These are phyloP conservation scores for Diaporthe vaccinii DNA, from an alignment of 2,329 filamentous ascomycete species.

Conservation along the genomic window DNA sequence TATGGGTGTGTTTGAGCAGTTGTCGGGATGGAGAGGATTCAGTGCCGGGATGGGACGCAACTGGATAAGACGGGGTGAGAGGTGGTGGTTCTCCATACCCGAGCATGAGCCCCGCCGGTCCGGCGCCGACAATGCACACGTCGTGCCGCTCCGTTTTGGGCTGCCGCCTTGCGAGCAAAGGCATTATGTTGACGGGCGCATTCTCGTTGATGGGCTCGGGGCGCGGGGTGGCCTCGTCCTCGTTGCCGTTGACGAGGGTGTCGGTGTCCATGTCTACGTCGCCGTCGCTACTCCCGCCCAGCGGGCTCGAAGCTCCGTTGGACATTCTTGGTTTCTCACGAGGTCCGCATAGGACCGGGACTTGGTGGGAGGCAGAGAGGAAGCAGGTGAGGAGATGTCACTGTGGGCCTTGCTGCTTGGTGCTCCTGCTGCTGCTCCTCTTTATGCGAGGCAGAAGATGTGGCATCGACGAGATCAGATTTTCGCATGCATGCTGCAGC, in stretches of 20 bases:
- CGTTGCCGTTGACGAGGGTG: constrained; percentile 30
- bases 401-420: background rate
- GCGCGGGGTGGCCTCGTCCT: constrained; percentile 32
- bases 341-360: constrained; percentile 14
- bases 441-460: background rate
- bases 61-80: background rate
- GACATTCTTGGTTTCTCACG: constrained; percentile 1
- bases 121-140: constrained; percentile 66
- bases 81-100: constrained; percentile 49
- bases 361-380: background rate
- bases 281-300: constrained; percentile 37
- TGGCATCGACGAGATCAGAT: constrained; percentile 18
- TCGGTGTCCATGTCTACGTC: constrained; percentile 40
- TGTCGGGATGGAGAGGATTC: background rate
- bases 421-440: background rate
- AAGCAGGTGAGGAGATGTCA: background rate
- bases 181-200: constrained; percentile 37
- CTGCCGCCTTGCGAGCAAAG: constrained; percentile 60
- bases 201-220: constrained; percentile 39
- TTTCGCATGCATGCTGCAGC: constrained; percentile 28
- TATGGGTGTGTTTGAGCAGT: background rate
- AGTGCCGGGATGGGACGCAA: background rate
- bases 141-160: constrained; percentile 56
- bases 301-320: constrained; percentile 32
- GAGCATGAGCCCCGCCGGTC: constrained; percentile 69